A percentile compares a stretch with the other conserved stretches of the same genome.
Evolutionary conservation across 345 rosid species (phyloP).

Genomic region (Passiflora organensis): DNA sequence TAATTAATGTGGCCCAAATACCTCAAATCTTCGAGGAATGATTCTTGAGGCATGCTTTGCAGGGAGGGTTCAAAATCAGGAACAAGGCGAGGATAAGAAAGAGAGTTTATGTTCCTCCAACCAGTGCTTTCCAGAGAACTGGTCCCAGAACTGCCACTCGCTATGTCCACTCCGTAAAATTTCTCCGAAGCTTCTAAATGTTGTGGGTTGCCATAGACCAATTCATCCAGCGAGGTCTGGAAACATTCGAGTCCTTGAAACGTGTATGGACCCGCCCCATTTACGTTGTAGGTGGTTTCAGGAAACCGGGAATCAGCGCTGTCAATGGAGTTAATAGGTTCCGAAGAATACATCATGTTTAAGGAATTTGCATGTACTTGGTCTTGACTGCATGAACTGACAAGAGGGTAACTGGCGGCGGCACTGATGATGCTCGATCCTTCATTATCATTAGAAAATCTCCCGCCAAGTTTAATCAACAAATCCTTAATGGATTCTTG

Average conservation of each 20-base stretch:
- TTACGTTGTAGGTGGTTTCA: slow-evolving; percentile 16
- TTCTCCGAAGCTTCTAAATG: slow-evolving; percentile 14
- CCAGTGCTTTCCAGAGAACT: slow-evolving; percentile 51
- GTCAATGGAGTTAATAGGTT: slow-evolving; percentile 24
- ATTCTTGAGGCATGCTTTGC: slow-evolving; percentile 24
- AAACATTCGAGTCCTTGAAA: slow-evolving; percentile 37
- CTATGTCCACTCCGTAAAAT: slow-evolving; percentile 29
- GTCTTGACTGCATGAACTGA: no score
- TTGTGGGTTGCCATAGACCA: slow-evolving; percentile 14
- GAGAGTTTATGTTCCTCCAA: slow-evolving; percentile 50
- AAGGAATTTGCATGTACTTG: slow-evolving; percentile 16
- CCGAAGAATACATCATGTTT: slow-evolving; percentile 23
- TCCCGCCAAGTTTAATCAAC: slow-evolving; percentile 40
- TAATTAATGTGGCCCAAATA: slow-evolving; percentile 33
- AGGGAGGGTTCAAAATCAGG: slow-evolving; percentile 27
- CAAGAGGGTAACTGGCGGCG: not conserved
- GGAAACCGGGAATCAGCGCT: slow-evolving; percentile 35
- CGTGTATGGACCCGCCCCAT: slow-evolving; percentile 20
- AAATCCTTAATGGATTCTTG: slow-evolving; percentile 37
- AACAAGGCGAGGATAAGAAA: slow-evolving; percentile 36
- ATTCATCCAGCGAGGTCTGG: slow-evolving; percentile 15
- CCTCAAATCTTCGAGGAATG: slow-evolving; percentile 30
- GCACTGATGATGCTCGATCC: slow-evolving; percentile 6
- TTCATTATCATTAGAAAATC: slow-evolving; percentile 26
- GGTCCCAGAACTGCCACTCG: slow-evolving; percentile 30